These are phyloP conservation scores for Mixia osmundae DNA, from an alignment of 1,284 basidiomycete species.

Conservation along the genomic window DNA sequence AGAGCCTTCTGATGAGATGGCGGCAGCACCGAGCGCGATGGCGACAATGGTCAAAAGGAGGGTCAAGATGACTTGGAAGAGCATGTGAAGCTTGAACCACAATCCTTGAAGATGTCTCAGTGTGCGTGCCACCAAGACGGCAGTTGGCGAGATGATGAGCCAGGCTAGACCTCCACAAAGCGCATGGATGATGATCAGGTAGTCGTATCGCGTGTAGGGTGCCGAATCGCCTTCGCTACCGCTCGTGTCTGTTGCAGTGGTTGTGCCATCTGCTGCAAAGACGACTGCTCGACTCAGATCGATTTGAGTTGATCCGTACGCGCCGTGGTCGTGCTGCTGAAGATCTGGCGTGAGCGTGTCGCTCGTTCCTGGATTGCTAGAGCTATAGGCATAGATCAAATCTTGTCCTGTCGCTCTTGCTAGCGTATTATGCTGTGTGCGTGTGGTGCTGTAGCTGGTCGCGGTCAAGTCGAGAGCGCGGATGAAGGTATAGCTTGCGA, in stretches of 20 bases:
- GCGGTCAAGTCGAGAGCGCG: too few species aligned
- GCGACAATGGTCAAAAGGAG: slow-evolving; percentile 3
- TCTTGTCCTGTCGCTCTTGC: background rate
- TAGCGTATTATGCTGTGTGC: background rate
- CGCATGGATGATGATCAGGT: slow-evolving; percentile 6
- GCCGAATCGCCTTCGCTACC: background rate
- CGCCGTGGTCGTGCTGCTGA: background rate
- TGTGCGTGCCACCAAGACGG: slow-evolving; percentile 4
- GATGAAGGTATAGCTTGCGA: too few species aligned
- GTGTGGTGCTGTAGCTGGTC: too few species aligned
- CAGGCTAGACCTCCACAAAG: background rate
- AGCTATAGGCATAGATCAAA: background rate
- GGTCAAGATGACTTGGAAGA: slow-evolving; percentile 1
- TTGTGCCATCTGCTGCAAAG: too few species aligned
- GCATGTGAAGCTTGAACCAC: background rate
- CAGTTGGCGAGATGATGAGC: slow-evolving; percentile 2
- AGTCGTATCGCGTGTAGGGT: slow-evolving; percentile 5
- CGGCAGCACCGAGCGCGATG: slow-evolving; percentile 5
- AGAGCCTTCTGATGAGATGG: background rate
- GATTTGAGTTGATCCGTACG: background rate
- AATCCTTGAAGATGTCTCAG: background rate
- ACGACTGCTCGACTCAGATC: background rate
- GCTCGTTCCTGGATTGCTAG: background rate
- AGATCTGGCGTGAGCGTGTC: background rate
- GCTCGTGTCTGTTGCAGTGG: too few species aligned